Conservation (phyloP, 192 early-diverging fungal genomes). For the Lunasporangiospora selenospora region DNA sequence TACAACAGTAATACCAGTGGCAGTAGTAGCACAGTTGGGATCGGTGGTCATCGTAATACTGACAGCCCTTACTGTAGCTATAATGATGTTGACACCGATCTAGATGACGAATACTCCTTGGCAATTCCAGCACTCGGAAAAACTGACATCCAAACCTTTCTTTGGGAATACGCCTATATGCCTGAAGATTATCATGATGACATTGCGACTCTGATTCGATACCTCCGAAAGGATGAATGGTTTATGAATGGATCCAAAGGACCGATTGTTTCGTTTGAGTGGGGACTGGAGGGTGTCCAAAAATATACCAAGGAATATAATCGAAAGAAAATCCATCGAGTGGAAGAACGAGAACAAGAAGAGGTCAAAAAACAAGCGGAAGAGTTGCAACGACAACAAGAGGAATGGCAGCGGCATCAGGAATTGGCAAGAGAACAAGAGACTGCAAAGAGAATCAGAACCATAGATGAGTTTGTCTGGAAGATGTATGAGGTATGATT, state of each 20-base stretch:
- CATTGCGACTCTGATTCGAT: slow-evolving; percentile 43
- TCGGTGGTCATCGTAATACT: slow-evolving; percentile 10
- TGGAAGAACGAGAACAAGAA: slow-evolving; percentile 27
- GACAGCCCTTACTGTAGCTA: background rate
- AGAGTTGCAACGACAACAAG: slow-evolving; percentile 14
- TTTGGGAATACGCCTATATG: slow-evolving; percentile 44
- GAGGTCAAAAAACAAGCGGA: slow-evolving; percentile 21
- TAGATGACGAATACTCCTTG: slow-evolving; percentile 38
- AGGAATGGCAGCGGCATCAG: slow-evolving; percentile 36
- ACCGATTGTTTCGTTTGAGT: slow-evolving; percentile 24
- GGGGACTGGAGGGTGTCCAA: slow-evolving; percentile 41
- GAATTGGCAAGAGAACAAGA: slow-evolving; percentile 27
- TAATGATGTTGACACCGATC: slow-evolving; percentile 22
- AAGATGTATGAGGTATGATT: slow-evolving; percentile 30
- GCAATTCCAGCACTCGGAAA: slow-evolving; percentile 34
- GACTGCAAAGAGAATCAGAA: background rate
- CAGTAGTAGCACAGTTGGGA: too few species aligned
- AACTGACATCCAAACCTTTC: slow-evolving; percentile 41
- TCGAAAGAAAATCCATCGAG: slow-evolving; percentile 29
- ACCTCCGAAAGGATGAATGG: slow-evolving; percentile 39
- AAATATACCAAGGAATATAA: slow-evolving; percentile 40
- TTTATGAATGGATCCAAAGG: slow-evolving; percentile 41
- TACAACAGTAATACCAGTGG: too few species aligned
- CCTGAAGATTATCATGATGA: slow-evolving; percentile 39
- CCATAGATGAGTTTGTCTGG: slow-evolving; percentile 34